Percentiles rank a stretch among this genome's conserved stretches.
Conservation (phyloP, 164 flowering plant genomes). For the Taxillus chinensis region DNA sequence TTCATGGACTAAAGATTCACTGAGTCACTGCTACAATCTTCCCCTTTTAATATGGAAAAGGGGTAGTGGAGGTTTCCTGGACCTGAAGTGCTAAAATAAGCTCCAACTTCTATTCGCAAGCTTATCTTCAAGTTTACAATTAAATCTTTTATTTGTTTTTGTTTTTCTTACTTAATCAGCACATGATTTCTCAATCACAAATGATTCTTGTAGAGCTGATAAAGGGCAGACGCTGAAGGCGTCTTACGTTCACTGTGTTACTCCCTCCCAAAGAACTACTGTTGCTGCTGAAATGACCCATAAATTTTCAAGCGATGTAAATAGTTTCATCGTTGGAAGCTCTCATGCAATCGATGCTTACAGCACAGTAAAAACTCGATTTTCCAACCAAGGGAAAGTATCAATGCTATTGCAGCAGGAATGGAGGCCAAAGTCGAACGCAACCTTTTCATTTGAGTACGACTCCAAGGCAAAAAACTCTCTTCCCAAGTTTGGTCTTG, state of each 20-base stretch:
- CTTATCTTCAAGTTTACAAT: too few relatives aligned
- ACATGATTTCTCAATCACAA: not conserved
- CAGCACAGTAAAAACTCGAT: conserved; percentile 43
- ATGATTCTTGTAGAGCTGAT: conserved; percentile 35
- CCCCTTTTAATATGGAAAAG: too few relatives aligned
- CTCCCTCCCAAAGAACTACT: conserved; percentile 32
- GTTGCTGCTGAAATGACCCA: conserved; percentile 75
- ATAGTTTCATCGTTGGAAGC: conserved; percentile 57
- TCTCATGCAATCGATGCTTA: conserved; percentile 40
- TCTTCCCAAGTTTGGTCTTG: conserved; percentile 49
- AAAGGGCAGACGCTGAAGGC: conserved; percentile 64
- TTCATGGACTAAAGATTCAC: too few relatives aligned
- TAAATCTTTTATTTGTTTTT: too few relatives aligned
- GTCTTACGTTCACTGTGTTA: conserved; percentile 49
- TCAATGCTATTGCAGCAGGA: conserved; percentile 46
- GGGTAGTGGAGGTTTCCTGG: too few relatives aligned
- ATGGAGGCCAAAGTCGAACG: conserved; percentile 72
- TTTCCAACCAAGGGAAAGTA: conserved; percentile 36
- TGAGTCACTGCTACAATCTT: too few relatives aligned
- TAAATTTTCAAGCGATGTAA: conserved; percentile 36
- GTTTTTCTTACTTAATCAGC: too few relatives aligned
- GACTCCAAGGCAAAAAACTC: conserved; percentile 31
- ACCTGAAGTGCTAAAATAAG: too few relatives aligned
- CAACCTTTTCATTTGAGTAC: conserved; percentile 56
- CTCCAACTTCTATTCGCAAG: too few relatives aligned